phyloP scores from a whole-genome alignment of 306 rosid species.

The Canavalia gladiata region DNA sequence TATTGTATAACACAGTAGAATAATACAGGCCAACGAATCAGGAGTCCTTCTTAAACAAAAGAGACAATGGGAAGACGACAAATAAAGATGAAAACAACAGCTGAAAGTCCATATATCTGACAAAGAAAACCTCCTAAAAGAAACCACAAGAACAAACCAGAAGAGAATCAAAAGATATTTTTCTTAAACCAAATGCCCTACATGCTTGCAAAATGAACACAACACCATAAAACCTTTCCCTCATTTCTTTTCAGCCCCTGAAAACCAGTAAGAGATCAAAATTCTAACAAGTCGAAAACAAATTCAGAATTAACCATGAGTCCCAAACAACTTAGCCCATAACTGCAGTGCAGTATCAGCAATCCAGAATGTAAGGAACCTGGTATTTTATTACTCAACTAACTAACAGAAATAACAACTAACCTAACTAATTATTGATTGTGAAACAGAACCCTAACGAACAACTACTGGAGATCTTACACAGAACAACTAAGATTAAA shows the following conservation, averaged over 20 bases:
- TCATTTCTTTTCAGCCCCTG: neutral
- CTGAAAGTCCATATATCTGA: slow-evolving; percentile 28
- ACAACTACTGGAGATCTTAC: no score
- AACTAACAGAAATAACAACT: no score
- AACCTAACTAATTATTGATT: no score
- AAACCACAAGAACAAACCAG: slow-evolving; percentile 13
- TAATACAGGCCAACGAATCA: slow-evolving; percentile 11
- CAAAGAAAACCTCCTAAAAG: neutral
- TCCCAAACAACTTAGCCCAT: slow-evolving; percentile 1
- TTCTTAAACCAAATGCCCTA: neutral
- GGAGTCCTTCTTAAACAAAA: slow-evolving; percentile 36
- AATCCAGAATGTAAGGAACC: no score
- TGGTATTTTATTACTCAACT: no score
- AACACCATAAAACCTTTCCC: neutral
- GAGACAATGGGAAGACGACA: neutral
- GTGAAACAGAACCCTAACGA: no score
- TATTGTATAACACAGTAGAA: neutral
- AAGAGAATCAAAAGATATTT: slow-evolving; percentile 13
- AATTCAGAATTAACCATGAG: slow-evolving; percentile 28
- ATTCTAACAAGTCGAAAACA: neutral
- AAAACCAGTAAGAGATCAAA: slow-evolving; percentile 15
- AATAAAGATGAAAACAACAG: slow-evolving; percentile 25
- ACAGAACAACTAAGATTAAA: slow-evolving; percentile 9
- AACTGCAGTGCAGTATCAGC: slow-evolving; percentile 13
- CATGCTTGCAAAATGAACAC: neutral